phyloP scores from a whole-genome alignment of 1,139 yeast species.

The Candida freyschussii region DNA sequence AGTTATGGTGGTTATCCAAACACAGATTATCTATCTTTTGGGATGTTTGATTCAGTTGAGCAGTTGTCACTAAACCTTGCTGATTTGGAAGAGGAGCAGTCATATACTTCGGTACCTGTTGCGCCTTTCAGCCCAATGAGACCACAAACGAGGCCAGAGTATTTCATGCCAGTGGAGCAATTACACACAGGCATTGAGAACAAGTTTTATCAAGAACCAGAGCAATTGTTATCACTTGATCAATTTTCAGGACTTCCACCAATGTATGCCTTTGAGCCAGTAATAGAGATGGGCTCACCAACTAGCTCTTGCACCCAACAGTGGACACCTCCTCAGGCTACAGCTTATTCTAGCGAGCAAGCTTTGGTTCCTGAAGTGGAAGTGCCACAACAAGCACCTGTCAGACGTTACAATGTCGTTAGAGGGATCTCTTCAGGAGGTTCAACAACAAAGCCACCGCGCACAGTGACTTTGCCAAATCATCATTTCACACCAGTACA shows the following conservation, averaged over 20 bases:
- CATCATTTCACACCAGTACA: constrained; percentile 42
- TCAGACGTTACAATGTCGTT: constrained; percentile 39
- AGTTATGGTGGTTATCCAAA: constrained; percentile 3
- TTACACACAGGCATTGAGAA: too few species aligned
- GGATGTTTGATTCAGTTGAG: constrained; percentile 9
- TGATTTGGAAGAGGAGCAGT: constrained; percentile 6
- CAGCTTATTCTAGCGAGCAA: too few species aligned
- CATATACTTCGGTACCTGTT: too few species aligned
- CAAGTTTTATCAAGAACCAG: too few species aligned
- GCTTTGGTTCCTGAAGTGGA: neutral
- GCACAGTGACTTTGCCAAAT: constrained; percentile 29
- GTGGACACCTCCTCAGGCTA: constrained; percentile 2
- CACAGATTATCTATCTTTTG: constrained; percentile 2
- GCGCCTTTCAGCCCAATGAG: neutral
- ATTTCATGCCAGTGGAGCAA: too few species aligned
- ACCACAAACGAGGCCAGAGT: neutral
- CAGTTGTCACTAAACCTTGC: constrained; percentile 9
- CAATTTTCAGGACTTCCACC: constrained; percentile 15
- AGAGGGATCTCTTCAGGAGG: constrained; percentile 61
- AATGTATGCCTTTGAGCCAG: constrained; percentile 13
- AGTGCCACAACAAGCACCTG: too few species aligned
- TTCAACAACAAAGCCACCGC: constrained; percentile 51
- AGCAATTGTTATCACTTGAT: neutral
- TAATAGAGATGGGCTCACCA: too few species aligned
- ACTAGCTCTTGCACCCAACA: too few species aligned